Evolutionary conservation across 192 early-diverging fungal species (phyloP), one percentile per base, ranked within the genome.

Genomic region (Coemansia sp.): DNA sequence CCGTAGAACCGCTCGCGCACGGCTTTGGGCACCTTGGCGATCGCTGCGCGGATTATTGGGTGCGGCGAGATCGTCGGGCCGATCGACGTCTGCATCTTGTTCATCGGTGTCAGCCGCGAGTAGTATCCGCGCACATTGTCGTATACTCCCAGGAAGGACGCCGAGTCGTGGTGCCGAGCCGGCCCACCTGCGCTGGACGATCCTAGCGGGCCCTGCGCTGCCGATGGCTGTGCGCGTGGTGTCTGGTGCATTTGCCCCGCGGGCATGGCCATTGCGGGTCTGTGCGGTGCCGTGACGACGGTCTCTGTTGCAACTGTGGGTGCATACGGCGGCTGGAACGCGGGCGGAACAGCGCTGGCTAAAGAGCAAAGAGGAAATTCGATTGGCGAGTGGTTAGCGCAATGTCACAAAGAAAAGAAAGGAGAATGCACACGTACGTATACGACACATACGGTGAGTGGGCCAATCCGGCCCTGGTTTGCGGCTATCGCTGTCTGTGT

Each of bases 121-220:
- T 74, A 74, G 56, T 74, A 74, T 17, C 71, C 60, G 37, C 71
- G 63, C 53, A 74, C 71, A 49, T 67, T 74, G 33, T 74, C 71
- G 28, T 74, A 74, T 19, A 74, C 64, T 8, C 60, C 60, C 22
- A 51, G 32, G 24, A 74, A 66, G 26, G 71, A 57, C 55, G 53
- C 15, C 47, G 46, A 49, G 32, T 36, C 35, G 48, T 34, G 36
- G 35, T 50, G 30, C 30, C 5, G 29, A n/a, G n/a, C n/a, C n/a
- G n/a, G n/a, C n/a, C n/a, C n/a, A n/a, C n/a, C n/a, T n/a, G n/a
- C n/a, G n/a, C n/a, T n/a, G n/a, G n/a, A n/a, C n/a, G n/a, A n/a
- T n/a, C n/a, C n/a, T n/a, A n/a, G n/a, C n/a, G n/a, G n/a, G n/a
- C n/a, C n/a, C n/a, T 44, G 42, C 9, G 42, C 24, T 26, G 42